These are phyloP conservation scores for Telopea speciosissima DNA, from an alignment of 177 flowering plant species.

Conservation along the genomic window DNA sequence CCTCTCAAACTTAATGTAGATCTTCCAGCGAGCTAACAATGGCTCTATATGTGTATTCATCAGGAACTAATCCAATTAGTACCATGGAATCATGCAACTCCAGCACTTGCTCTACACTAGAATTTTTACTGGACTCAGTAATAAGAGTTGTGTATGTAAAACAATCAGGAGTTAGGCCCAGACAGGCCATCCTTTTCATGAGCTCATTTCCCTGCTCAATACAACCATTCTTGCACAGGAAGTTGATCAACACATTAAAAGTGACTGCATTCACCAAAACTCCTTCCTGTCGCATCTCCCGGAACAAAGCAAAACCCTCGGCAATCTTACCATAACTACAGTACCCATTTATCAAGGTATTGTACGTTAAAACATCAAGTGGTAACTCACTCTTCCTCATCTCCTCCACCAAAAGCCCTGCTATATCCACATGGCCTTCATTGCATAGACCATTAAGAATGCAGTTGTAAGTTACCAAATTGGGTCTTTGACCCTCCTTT, in stretches of 20 bases:
- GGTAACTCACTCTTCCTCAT: constrained; percentile 13
- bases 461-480: constrained; percentile 38
- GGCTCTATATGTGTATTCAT: constrained; percentile 22
- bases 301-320: constrained; percentile 25
- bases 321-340: constrained; percentile 26
- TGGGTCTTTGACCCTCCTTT: constrained; percentile 25
- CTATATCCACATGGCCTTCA: constrained; percentile 22
- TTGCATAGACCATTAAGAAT: constrained; percentile 44
- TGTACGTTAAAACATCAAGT: constrained; percentile 33
- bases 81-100: constrained; percentile 46
- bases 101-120: constrained; percentile 31
- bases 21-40: constrained; percentile 21
- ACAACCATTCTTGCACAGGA: constrained; percentile 37
- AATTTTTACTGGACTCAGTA: constrained; percentile 24
- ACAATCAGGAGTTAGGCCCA: constrained; percentile 34
- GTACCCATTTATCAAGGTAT: constrained; percentile 35
- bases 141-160: constrained; percentile 44
- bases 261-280: constrained; percentile 24
- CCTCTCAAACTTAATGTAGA: neutral
- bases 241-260: constrained; percentile 39
- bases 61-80: constrained; percentile 33
- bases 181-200: constrained; percentile 29
- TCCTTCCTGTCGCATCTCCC: constrained; percentile 24
- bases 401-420: constrained; percentile 22
- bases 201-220: constrained; percentile 32